Base-by-base conservation (phyloP, 1,284 basidiomycete species). In the Somion occarium region DNA sequence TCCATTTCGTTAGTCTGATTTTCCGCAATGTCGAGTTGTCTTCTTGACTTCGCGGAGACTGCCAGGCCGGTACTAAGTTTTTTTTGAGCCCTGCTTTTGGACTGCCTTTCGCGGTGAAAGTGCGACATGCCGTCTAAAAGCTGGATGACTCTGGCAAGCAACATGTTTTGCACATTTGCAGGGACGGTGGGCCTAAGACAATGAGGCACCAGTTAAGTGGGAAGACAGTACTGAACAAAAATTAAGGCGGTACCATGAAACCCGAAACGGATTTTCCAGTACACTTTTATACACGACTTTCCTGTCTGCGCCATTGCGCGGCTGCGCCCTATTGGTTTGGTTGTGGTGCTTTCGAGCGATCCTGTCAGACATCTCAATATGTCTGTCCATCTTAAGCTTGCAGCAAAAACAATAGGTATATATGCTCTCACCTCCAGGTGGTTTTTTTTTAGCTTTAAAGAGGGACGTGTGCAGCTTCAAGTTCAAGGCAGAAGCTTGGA, bases 221-320 rank as follows among this genome's bases (percentile, higher is more conserved):
- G n/a, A n/a, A n/a, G n/a, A n/a, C n/a, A n/a, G n/a, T n/a, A n/a
- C n/a, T n/a, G n/a, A n/a, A n/a, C n/a, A n/a, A n/a, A n/a, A n/a
- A n/a, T n/a, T n/a, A n/a, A n/a, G n/a, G n/a, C 20, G 20, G 41
- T 62, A 88, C 88, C 88, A 91, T 64, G 69, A 64, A n/a, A 90
- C 71, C 20, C 78, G 74, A 59, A 86, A 85, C 1, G 88, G 88
- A 56, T 79, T 89, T 49, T 83, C 82, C 18, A 91, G 69, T 1
- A 85, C 83, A 53, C 76, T 76, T 56, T 81, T 89, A 69, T 81
- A 88, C 0, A 83, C 79, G 1, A 72, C 67, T 60, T 82, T 89
- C 25, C 73, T 67, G 42, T 79, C 71, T 50, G 59, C 19, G 12
- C 56, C 57, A 23, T 73, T 68, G 43, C 71, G 70, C n/a, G 67